Conservation (phyloP, 768 basidiomycete genomes). For the Rhizopogon roseolus region DNA sequence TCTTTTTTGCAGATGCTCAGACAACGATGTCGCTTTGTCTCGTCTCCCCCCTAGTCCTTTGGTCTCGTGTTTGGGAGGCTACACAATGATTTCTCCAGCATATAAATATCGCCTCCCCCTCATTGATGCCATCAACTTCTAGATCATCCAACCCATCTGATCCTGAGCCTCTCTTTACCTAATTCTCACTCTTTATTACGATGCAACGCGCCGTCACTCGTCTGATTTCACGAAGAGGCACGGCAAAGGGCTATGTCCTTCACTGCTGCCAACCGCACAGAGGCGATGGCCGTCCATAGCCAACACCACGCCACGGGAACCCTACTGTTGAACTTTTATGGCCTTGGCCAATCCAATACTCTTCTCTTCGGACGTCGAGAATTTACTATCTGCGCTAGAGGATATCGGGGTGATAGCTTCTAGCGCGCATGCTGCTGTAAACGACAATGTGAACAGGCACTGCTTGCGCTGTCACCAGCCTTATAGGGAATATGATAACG, state of each 20-base stretch:
- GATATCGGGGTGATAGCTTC: constrained; percentile 7
- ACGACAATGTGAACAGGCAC: constrained; percentile 10
- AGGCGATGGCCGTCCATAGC: constrained; percentile 9
- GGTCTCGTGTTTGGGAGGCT: neutral
- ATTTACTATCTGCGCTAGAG: constrained; percentile 9
- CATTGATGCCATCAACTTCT: constrained; percentile 4
- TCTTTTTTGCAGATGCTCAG: neutral
- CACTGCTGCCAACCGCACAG: constrained; percentile 1
- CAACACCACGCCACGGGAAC: constrained; percentile 12
- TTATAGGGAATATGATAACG: constrained; percentile 20
- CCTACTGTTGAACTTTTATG: constrained; percentile 7
- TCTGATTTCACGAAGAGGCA: constrained; percentile 7
- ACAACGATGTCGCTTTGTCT: neutral
- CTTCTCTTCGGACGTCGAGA: constrained; percentile 9
- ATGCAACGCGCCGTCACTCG: constrained; percentile 23
- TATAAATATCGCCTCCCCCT: neutral
- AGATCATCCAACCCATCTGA: constrained; percentile 11
- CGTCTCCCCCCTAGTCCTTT: neutral
- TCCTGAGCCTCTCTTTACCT: constrained; percentile 6
- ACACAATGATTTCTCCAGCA: neutral
- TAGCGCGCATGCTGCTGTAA: constrained; percentile 4
- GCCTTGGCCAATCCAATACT: constrained; percentile 1
- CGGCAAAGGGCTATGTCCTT: constrained; percentile 1
- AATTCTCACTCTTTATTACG: neutral
- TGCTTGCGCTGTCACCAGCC: constrained; percentile 16